Evolutionary conservation across 2,329 filamentous ascomycete genomes (phyloP), one percentile per base, ranked within the genome.

Genomic region (Trichoderma arundinaceum): DNA sequence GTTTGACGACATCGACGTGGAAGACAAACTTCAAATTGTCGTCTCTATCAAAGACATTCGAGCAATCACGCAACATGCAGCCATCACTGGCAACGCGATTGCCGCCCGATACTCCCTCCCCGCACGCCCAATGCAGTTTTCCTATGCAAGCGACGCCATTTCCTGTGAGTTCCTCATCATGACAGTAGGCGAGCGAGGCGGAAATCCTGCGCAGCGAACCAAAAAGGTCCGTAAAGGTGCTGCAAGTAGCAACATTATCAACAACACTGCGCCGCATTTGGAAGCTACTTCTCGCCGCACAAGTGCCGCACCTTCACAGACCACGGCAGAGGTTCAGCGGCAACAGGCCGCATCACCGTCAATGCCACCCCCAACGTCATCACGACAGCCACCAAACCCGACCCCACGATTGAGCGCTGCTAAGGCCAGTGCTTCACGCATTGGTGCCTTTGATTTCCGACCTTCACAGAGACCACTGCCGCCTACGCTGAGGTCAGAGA

Each of bases 31-130:
- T 65, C 91, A 93, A 73, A 91, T 93, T 71, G 86, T 92, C 66
- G 90, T 94, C 73, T 92, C 88, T 71, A 90, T 94, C 73, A 93
- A 92, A 72, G 91, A 94, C 76, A 94, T 94, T 75, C 88, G 91
- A 58, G 88, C 91, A 39, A 91, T 94, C 62, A 87, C 93, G 59
- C 85, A 88, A 39, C 91, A 94, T 76, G 91, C 91, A 9, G 88
- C 89, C 28, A 87, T 88, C 28, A 83, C 89, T 6, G 87, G 87
- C 60, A 87, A 86, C n/a, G 83, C 85, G 52, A 80, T 94, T 13
- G 85, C 83, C 15, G 89, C 90, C 12, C 82, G 82, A 61, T 94
- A 93, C 76, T 93, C 91, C 1, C 80, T 85, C 32, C 90, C 91
- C 4, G 86, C 86, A 15, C 85, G 86, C 15, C 91, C 91, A 1